phyloP scores from a whole-genome alignment of 2,329 filamentous ascomycete species.

The Pleoardoris graminearum region DNA sequence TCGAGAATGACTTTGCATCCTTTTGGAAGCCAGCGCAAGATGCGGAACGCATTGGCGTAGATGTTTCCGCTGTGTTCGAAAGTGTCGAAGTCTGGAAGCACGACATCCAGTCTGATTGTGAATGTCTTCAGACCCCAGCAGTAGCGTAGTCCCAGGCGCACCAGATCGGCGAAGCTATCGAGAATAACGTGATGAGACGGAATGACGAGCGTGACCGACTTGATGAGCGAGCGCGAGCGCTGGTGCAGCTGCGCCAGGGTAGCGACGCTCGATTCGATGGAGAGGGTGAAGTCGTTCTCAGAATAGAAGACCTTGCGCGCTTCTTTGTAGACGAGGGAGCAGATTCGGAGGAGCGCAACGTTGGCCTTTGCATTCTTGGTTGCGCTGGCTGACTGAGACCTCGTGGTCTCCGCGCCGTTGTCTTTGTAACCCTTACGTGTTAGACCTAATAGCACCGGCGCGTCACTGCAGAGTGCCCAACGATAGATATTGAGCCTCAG shows the following conservation, averaged over 20 bases:
- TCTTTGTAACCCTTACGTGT: slow-evolving; percentile 18
- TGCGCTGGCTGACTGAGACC: background rate
- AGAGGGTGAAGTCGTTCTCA: slow-evolving; percentile 42
- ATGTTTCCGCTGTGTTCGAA: slow-evolving; percentile 17
- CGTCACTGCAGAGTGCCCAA: slow-evolving; percentile 36
- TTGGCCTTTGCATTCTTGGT: slow-evolving; percentile 1
- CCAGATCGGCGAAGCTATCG: slow-evolving; percentile 51
- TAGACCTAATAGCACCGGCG: slow-evolving; percentile 37
- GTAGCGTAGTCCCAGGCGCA: slow-evolving; percentile 51
- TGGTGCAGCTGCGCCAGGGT: slow-evolving; percentile 49
- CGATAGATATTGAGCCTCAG: slow-evolving; percentile 52
- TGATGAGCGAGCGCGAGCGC: slow-evolving; percentile 49
- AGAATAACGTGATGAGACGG: slow-evolving; percentile 52
- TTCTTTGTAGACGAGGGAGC: slow-evolving; percentile 44
- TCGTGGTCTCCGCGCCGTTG: background rate
- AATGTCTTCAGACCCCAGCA: slow-evolving; percentile 51
- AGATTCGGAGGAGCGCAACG: slow-evolving; percentile 45
- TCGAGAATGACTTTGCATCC: slow-evolving; percentile 47
- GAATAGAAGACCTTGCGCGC: slow-evolving; percentile 37
- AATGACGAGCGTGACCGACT: slow-evolving; percentile 49
- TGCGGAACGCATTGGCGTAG: slow-evolving; percentile 54
- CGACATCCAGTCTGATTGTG: slow-evolving; percentile 44
- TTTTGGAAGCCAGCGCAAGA: slow-evolving; percentile 51
- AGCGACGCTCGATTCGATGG: slow-evolving; percentile 43
- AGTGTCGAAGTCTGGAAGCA: slow-evolving; percentile 32